Percentiles rank a stretch among this genome's conserved stretches.
phyloP scores from a whole-genome alignment of 768 basidiomycete species.

The Hygrocybe punicea region DNA sequence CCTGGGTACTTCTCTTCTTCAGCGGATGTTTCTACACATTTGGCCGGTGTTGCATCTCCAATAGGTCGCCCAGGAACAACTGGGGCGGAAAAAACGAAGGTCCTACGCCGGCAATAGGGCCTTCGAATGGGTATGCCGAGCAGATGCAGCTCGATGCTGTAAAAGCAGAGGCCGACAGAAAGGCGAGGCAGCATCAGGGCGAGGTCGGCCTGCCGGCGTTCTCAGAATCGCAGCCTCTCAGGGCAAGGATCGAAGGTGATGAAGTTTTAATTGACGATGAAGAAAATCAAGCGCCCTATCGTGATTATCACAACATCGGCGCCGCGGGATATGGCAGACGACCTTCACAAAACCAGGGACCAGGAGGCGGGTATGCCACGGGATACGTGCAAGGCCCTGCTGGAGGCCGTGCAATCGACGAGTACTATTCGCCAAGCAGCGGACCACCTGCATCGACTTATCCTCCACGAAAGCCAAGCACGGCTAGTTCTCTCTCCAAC shows the following conservation, averaged over 20 bases:
- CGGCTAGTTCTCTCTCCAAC: constrained; percentile 18
- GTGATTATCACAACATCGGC: constrained; percentile 27
- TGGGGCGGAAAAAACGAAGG: constrained; percentile 38
- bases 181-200: constrained; percentile 56
- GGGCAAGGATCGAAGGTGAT: constrained; percentile 54
- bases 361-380: constrained; percentile 38
- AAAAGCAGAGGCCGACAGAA: constrained; percentile 82
- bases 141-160: constrained; percentile 78
- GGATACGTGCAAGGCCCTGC: constrained; percentile 65
- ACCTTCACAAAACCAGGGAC: constrained; percentile 21
- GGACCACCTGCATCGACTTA: constrained; percentile 30
- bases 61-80: constrained; percentile 42
- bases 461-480: constrained; percentile 42
- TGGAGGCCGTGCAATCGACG: constrained; percentile 71
- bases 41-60: constrained; percentile 80
- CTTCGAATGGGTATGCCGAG: constrained; percentile 44
- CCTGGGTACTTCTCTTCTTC: constrained; percentile 84
- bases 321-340: constrained; percentile 33
- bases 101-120: constrained; percentile 16
- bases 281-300: constrained; percentile 27
- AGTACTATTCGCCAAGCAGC: constrained; percentile 52
- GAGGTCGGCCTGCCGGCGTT: constrained; percentile 76
- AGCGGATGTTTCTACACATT: constrained; percentile 84
- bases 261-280: constrained; percentile 52
- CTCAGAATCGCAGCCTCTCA: constrained; percentile 70